These are phyloP conservation scores for Hypomyces perniciosus DNA, from an alignment of 2,329 filamentous ascomycete species.

Conservation along the genomic window DNA sequence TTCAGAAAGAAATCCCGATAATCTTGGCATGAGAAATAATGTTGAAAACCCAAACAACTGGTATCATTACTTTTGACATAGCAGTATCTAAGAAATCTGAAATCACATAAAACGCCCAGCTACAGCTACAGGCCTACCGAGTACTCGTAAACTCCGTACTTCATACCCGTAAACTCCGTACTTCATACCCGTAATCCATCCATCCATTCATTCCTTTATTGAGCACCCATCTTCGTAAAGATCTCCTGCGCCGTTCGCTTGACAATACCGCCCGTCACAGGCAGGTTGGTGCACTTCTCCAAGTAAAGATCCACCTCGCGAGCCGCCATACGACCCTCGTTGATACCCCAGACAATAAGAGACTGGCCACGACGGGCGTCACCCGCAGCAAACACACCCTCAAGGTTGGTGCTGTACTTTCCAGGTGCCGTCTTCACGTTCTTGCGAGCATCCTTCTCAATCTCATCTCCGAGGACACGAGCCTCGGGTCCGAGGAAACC, in stretches of 20 bases:
- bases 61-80: too few relatives aligned
- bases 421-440: constrained; percentile 91
- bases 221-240: constrained; percentile 31
- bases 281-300: constrained; percentile 70
- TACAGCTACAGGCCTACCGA: neutral
- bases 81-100: neutral
- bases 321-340: constrained; percentile 88
- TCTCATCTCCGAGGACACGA: constrained; percentile 75
- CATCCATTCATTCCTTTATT: constrained; percentile 7
- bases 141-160: neutral
- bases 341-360: constrained; percentile 97
- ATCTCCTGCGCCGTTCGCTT: constrained; percentile 74
- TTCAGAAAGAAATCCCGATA: too few relatives aligned
- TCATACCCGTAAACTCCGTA: constrained; percentile 6
- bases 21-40: too few relatives aligned
- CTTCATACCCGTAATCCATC: constrained; percentile 7
- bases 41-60: too few relatives aligned
- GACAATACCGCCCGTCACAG: constrained; percentile 88
- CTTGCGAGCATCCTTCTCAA: constrained; percentile 88
- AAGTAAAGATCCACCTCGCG: constrained; percentile 89
- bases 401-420: constrained; percentile 81
- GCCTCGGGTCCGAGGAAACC: constrained; percentile 94
- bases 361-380: constrained; percentile 94
- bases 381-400: constrained; percentile 87
- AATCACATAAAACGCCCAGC: neutral